Conservation (phyloP, 768 basidiomycete genomes). For the Mrakia blollopis region DNA sequence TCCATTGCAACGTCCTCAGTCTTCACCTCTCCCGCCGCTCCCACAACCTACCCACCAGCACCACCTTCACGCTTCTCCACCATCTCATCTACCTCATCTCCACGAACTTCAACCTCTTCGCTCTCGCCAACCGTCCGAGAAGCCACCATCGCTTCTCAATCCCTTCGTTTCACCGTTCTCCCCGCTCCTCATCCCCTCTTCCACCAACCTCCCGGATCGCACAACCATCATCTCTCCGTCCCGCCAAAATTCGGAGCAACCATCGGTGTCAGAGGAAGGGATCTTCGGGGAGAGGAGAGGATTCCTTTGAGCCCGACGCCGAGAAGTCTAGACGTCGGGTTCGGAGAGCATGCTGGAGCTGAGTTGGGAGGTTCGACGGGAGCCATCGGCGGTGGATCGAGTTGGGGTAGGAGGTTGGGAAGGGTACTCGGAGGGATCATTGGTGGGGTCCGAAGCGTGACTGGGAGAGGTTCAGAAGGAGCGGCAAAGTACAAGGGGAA, state of each 20-base stretch:
- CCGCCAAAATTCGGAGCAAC: background rate
- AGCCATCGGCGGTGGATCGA: background rate
- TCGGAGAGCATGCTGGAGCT: background rate
- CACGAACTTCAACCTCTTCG: background rate
- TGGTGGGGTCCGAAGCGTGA: background rate
- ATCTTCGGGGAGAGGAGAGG: slow-evolving; percentile 4
- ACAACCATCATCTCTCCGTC: slow-evolving; percentile 5
- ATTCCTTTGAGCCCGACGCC: slow-evolving; percentile 6
- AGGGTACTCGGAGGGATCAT: background rate
- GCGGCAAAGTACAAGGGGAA: slow-evolving; percentile 10
- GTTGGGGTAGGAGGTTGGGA: background rate
- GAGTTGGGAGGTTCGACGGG: background rate
- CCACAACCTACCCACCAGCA: background rate
- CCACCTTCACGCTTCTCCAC: background rate
- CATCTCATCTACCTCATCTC: background rate
- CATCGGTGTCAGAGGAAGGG: background rate
- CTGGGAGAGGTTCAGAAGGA: background rate
- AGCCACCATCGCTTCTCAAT: background rate
- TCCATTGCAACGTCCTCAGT: background rate
- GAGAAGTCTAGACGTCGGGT: slow-evolving; percentile 2
- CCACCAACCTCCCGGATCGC: slow-evolving; percentile 8
- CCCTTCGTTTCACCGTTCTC: slow-evolving; percentile 11
- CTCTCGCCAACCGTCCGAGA: background rate
- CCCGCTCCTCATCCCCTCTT: slow-evolving; percentile 6
- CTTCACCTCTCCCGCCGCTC: background rate